Percentiles rank a stretch among this genome's conserved stretches.
Conservation (phyloP, 148 eudicot genomes). For the Bassia scoparia region DNA sequence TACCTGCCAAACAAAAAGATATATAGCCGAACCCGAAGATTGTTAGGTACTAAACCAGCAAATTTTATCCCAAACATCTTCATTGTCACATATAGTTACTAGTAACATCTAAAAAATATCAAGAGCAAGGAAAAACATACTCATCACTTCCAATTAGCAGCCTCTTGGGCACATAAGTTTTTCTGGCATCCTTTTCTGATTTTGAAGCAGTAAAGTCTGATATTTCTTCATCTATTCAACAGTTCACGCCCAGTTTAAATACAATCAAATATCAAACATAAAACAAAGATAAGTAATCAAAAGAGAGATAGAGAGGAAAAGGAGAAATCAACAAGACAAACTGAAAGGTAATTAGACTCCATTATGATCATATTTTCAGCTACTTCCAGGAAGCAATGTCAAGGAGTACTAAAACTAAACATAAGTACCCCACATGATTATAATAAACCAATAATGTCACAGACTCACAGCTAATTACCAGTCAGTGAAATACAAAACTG, state of each 20-base stretch:
- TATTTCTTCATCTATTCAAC: slow-evolving; percentile 53
- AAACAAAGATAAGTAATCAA: slow-evolving; percentile 1
- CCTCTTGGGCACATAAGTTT: slow-evolving; percentile 74
- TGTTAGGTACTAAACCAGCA: slow-evolving; percentile 4
- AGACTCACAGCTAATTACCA: background rate
- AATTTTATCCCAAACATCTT: background rate
- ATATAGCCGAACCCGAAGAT: slow-evolving; percentile 16
- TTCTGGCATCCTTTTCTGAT: slow-evolving; percentile 41
- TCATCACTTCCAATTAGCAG: slow-evolving; percentile 76
- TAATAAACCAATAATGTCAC: background rate
- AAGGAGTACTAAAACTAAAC: background rate
- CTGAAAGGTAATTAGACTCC: background rate
- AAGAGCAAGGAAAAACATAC: slow-evolving; percentile 45
- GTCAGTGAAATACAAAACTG: background rate
- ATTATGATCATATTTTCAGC: background rate
- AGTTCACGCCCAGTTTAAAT: slow-evolving; percentile 18
- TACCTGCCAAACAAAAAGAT: slow-evolving; percentile 50
- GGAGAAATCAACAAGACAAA: slow-evolving; percentile 3
- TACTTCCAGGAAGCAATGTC: background rate
- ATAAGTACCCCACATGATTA: background rate
- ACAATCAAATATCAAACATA: slow-evolving; percentile 4
- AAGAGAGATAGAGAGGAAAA: background rate
- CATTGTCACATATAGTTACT: slow-evolving; percentile 8
- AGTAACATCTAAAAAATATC: background rate
- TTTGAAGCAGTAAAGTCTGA: slow-evolving; percentile 36